Evolutionary conservation across 441 rosid species (phyloP), one percentile per base, ranked within the genome.

Genomic region (Francoa sonchifolia): DNA sequence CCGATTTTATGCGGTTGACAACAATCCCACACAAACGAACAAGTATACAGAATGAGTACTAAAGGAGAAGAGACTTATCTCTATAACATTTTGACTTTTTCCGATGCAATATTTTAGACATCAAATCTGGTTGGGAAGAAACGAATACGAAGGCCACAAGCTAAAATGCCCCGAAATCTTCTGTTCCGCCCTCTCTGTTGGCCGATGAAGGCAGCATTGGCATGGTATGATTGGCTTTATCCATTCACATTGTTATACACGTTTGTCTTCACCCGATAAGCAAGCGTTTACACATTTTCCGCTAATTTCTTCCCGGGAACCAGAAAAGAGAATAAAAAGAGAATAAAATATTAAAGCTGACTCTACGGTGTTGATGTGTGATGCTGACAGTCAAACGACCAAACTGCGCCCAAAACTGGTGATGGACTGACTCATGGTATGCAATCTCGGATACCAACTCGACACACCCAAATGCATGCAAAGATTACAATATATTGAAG

Each of bases 381-480:
- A 42, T 49, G 22, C 36, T 46, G 59, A 59, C 60, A 46, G 63
- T 57, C 21, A 42, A 22, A 51, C 31, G 33, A 52, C 55, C 53
- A 31, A 33, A 14, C 43, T 37, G 54, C 29, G 37, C 52, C 51
- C 53, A 66, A 53, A 59, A 48, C 51, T 52, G 72, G 57, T 17
- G 48, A 56, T 48, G 58, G 60, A 65, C 58, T 25, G 71, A 69
- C 67, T 41, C 59, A 11, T 36, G 50, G 57, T 47, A 63, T 71
- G 73, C 72, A 66, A 68, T 54, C 39, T 62, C 44, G 33, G 67
- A 67, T 47, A 73, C 75, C 69, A 54, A 64, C 68, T 49, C 69
- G 26, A 72, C 69, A 49, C 70, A 68, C 71, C 63, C 75, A 57
- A 70, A 78, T 70, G 83, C 83, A 75, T 72, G 88, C 60, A 78